These are phyloP conservation scores for Pseudogymnoascus sp. DNA, from an alignment of 2,329 filamentous ascomycete genomes.

Conservation along the genomic window DNA sequence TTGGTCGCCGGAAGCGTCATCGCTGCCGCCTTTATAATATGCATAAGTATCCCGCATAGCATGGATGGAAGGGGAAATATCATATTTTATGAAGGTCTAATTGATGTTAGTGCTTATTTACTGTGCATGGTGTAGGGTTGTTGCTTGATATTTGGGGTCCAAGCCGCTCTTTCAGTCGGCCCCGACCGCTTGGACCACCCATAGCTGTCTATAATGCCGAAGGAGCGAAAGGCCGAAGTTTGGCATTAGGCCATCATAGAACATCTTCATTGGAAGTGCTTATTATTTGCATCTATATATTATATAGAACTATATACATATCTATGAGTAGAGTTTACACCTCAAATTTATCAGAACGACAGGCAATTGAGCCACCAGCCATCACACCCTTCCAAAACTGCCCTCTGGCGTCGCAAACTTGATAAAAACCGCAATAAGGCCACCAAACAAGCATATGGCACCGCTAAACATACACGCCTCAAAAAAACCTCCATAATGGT, in stretches of 20 bases:
- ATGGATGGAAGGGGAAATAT: background rate
- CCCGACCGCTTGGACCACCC: background rate
- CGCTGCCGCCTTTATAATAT: background rate
- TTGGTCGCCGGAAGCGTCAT: background rate
- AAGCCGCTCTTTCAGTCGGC: background rate
- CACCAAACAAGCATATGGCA: conserved; percentile 29
- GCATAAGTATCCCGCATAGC: background rate
- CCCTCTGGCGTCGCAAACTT: conserved; percentile 32
- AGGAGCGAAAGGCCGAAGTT: background rate
- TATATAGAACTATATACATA: background rate
- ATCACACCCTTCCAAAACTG: conserved; percentile 28
- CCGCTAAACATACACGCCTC: conserved; percentile 31
- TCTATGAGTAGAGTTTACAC: background rate
- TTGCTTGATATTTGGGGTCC: background rate
- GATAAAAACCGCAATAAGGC: conserved; percentile 27
- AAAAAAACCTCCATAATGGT: conserved; percentile 32
- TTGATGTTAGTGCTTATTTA: background rate
- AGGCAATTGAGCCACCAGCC: background rate
- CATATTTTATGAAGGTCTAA: background rate
- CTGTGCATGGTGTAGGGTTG: background rate
- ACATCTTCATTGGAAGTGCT: background rate
- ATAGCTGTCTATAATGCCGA: background rate
- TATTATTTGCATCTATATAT: background rate
- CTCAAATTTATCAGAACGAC: background rate
- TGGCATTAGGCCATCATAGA: background rate